phyloP scores from a whole-genome alignment of 805 yeast species.

The Priceomyces castillae region DNA sequence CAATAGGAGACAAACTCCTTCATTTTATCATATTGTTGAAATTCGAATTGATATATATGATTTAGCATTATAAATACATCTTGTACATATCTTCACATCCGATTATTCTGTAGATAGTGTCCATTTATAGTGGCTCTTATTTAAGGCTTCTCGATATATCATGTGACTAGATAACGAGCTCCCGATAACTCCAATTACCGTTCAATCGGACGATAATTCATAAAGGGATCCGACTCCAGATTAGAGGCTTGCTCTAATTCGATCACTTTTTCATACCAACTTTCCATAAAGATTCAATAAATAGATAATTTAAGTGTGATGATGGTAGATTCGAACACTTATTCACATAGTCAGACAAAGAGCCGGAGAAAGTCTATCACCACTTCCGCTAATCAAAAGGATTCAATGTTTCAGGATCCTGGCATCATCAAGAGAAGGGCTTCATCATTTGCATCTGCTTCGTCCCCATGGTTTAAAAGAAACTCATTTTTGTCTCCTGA shows the following conservation, averaged over 20 bases:
- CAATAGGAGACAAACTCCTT: too few species aligned
- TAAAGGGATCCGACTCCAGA: background rate
- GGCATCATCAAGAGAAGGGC: conserved; percentile 15
- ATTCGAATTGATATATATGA: background rate
- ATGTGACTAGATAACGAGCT: background rate
- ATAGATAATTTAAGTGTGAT: background rate
- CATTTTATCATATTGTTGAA: background rate
- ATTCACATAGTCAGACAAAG: conserved; percentile 1
- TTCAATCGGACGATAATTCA: background rate
- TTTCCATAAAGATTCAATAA: too few species aligned
- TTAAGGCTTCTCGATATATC: background rate
- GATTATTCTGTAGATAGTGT: background rate
- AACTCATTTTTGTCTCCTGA: conserved; percentile 54
- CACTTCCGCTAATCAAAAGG: background rate
- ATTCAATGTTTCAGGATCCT: conserved; percentile 8
- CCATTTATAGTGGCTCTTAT: too few species aligned
- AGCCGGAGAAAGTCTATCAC: conserved; percentile 1
- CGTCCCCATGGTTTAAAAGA: conserved; percentile 55
- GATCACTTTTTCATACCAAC: too few species aligned
- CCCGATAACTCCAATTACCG: background rate
- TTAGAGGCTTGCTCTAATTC: too few species aligned
- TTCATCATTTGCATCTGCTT: conserved; percentile 32
- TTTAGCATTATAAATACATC: background rate
- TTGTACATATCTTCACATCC: background rate
- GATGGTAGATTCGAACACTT: conserved; percentile 3